Base-by-base conservation (phyloP, 2,329 filamentous ascomycete genomes). In the Penicillium sp. region DNA sequence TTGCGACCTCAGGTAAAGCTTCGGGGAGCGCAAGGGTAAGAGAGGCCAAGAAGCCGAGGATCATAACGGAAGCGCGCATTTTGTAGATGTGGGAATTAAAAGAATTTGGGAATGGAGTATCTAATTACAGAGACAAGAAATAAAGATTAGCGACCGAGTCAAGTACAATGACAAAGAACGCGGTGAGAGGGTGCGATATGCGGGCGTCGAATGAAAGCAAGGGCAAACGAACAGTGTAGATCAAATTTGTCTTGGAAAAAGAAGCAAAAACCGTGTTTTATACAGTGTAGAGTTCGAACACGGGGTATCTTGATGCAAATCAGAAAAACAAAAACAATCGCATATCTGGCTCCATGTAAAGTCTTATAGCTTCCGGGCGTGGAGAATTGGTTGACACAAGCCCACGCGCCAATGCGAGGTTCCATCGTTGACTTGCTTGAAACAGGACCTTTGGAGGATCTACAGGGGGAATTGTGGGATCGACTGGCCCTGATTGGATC, bases 61-160 rank as follows among this genome's bases (percentile, higher is more conserved):
- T 18, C 38, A 63, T 32, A 29, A 61, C 8, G 1, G 59, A 61
- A 35, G 51, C 42, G 9, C 56, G 59, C 59, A 61, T 61, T 27
- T 29, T 57, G 50, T 23, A 30, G n/a, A 29, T 36, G 29, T 19
- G 2, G 10, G 5, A 32, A 4, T 1, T 14, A 14, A 1, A 14
- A 34, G 32, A 9, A 13, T 1, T 13, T 19, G 11, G 1, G n/a
- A 43, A 43, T n/a, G 23, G 35, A 32, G 18, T 53, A 52, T 53
- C 50, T 53, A 26, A n/a, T 34, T 16, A 50, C 16, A 27, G 26
- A 27, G 23, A 23, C 19, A 6, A n/a, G 10, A 7, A 14, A 1
- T 2, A n/a, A 34, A 13, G 13, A n/a, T 53, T n/a, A 53, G 51
- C 51, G 34, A 44, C 39, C 46, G 39, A 34, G 32, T 23, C 27